Evolutionary conservation across 352 stramenopile genomes (phyloP).

Genomic region (Pythium grandisporangium): DNA sequence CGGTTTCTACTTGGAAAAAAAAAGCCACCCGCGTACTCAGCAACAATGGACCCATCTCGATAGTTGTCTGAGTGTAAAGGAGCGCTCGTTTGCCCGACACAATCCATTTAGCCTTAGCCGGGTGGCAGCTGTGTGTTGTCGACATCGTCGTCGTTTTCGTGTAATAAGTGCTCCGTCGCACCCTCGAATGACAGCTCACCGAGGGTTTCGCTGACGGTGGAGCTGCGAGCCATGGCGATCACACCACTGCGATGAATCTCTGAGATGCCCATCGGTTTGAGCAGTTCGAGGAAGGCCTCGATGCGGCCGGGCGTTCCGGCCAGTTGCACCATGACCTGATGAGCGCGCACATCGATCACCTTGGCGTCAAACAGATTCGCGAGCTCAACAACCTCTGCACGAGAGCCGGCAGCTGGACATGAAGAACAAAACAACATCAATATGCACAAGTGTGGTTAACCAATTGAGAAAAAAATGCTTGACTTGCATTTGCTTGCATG

Average conservation of each 20-base stretch:
- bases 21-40: too few relatives aligned
- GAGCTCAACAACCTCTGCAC: conserved; percentile 71
- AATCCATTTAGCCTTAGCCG: conserved; percentile 26
- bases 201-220: conserved; percentile 51
- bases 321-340: conserved; percentile 80
- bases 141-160: conserved; percentile 55
- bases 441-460: too few relatives aligned
- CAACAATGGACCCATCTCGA: too few relatives aligned
- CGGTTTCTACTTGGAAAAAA: too few relatives aligned
- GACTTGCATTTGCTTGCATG: too few relatives aligned
- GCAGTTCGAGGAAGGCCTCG: conserved; percentile 71
- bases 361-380: conserved; percentile 82
- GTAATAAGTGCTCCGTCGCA: conserved; percentile 60
- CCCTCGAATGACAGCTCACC: conserved; percentile 65
- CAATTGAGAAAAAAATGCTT: too few relatives aligned
- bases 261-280: conserved; percentile 76
- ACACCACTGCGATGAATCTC: conserved; percentile 81
- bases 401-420: conserved; percentile 36
- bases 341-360: conserved; percentile 74
- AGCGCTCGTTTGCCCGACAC: background rate
- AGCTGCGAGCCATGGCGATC: conserved; percentile 76
- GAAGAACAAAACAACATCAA: conserved; percentile 3
- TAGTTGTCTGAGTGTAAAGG: too few relatives aligned
- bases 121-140: conserved; percentile 60
- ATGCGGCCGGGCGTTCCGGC: conserved; percentile 68